Evolutionary conservation across 2,329 filamentous ascomycete genomes (phyloP).

Genomic region (Scolecobasidium constrictum): DNA sequence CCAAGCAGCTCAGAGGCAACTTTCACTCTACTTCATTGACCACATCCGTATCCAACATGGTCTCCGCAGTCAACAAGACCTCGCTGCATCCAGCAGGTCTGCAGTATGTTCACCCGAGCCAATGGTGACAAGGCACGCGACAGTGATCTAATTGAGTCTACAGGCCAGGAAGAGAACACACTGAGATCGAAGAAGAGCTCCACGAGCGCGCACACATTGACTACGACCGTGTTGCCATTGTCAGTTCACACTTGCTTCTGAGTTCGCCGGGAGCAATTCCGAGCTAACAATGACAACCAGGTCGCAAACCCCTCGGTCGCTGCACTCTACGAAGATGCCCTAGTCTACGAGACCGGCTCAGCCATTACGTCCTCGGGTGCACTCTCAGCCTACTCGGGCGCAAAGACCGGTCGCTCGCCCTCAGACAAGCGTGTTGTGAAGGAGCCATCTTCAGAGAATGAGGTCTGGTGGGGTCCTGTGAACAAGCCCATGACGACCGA

Average conservation of each 20-base stretch:
- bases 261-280: neutral
- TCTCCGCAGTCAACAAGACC: conserved; percentile 71
- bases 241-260: conserved; percentile 36
- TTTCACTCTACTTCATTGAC: conserved; percentile 48
- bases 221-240: conserved; percentile 96
- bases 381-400: conserved; percentile 92
- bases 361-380: conserved; percentile 95
- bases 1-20: conserved; percentile 47
- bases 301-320: conserved; percentile 89
- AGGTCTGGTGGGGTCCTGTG: conserved; percentile 98
- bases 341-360: conserved; percentile 94
- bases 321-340: conserved; percentile 95
- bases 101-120: conserved; percentile 50
- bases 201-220: conserved; percentile 98
- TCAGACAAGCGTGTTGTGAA: conserved; percentile 96
- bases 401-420: conserved; percentile 94
- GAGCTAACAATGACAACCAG: conserved; percentile 27
- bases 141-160: neutral
- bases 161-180: conserved; percentile 79
- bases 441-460: conserved; percentile 76
- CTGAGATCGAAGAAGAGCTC: conserved; percentile 93
- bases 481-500: conserved; percentile 98
- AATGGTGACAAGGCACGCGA: neutral
- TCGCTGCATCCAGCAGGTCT: conserved; percentile 84
- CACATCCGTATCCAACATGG: conserved; percentile 31